A percentile compares a stretch with the other conserved stretches of the same genome.
Conservation (phyloP, 2,329 filamentous ascomycete species). For the Colletotrichum chrysophilum region DNA sequence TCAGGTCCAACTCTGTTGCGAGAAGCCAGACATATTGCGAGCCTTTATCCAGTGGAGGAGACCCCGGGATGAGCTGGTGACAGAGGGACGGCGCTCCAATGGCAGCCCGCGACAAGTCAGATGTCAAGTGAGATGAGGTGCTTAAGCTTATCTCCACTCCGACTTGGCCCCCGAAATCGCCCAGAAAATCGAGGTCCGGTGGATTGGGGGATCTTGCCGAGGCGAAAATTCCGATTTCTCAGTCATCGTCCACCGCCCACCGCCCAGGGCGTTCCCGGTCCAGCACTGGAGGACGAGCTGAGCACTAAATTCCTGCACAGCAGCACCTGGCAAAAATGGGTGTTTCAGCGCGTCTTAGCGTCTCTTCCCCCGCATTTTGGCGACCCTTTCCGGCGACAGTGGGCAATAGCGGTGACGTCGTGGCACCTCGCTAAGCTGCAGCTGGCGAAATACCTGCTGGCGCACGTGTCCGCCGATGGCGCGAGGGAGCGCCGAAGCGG, state of each 20-base stretch:
- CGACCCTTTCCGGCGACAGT: not conserved
- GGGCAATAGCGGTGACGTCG: slow-evolving; percentile 8
- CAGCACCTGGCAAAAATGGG: not conserved
- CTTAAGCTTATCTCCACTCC: slow-evolving; percentile 15
- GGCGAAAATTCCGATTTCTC: not conserved
- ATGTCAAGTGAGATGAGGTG: slow-evolving; percentile 3
- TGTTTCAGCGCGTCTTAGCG: slow-evolving; percentile 13
- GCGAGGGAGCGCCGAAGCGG: not conserved
- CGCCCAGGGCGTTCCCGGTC: not conserved
- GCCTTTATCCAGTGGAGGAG: not conserved
- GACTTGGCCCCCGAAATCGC: slow-evolving; percentile 4
- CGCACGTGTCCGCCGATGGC: slow-evolving; percentile 17
- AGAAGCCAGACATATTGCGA: not conserved
- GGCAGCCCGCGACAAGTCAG: slow-evolving; percentile 1
- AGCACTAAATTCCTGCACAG: not conserved
- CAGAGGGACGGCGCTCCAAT: not conserved
- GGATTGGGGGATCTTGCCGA: not conserved
- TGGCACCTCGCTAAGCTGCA: slow-evolving; percentile 2
- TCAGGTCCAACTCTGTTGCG: not conserved
- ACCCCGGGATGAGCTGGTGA: not conserved
- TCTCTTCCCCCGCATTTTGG: slow-evolving; percentile 17
- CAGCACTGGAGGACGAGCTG: not conserved
- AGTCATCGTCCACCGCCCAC: not conserved
- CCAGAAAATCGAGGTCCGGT: not conserved
- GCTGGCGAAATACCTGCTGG: slow-evolving; percentile 4